Conservation (phyloP, 495 filamentous ascomycete species). For the Penicillium tannophilum region DNA sequence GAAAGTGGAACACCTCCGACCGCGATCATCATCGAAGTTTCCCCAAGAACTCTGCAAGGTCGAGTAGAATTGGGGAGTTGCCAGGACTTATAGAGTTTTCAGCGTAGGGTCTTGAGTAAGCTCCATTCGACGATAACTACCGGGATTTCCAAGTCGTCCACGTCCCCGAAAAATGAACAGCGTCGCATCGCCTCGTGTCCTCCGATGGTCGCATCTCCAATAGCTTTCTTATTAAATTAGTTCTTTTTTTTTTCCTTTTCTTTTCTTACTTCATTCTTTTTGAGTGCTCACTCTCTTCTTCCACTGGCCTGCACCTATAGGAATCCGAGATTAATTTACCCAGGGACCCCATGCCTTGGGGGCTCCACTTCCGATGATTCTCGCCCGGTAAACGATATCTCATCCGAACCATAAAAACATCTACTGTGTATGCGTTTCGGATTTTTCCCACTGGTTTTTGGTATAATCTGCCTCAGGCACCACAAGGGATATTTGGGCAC, state of each 20-base stretch:
- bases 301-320: background rate
- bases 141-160: slow-evolving; percentile 22
- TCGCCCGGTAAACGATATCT: background rate
- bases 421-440: background rate
- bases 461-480: slow-evolving; percentile 19
- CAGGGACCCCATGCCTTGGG: slow-evolving; percentile 6
- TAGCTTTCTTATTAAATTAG: slow-evolving; percentile 3
- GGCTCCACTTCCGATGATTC: slow-evolving; percentile 9
- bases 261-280: background rate
- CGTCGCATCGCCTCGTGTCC: slow-evolving; percentile 39
- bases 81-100: slow-evolving; percentile 3
- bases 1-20: slow-evolving; percentile 20
- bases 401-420: slow-evolving; percentile 13
- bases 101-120: background rate
- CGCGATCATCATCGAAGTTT: slow-evolving; percentile 14
- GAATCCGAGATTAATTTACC: slow-evolving; percentile 3
- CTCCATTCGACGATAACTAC: slow-evolving; percentile 13
- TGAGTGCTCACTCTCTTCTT: background rate
- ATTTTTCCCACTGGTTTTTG: background rate
- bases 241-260: background rate
- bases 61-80: background rate
- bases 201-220: slow-evolving; percentile 39
- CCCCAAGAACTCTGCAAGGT: background rate
- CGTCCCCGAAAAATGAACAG: slow-evolving; percentile 27
- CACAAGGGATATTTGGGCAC: slow-evolving; percentile 8